Base-by-base conservation (phyloP, 768 basidiomycete species). In the Kwoniella mangroviensis region DNA sequence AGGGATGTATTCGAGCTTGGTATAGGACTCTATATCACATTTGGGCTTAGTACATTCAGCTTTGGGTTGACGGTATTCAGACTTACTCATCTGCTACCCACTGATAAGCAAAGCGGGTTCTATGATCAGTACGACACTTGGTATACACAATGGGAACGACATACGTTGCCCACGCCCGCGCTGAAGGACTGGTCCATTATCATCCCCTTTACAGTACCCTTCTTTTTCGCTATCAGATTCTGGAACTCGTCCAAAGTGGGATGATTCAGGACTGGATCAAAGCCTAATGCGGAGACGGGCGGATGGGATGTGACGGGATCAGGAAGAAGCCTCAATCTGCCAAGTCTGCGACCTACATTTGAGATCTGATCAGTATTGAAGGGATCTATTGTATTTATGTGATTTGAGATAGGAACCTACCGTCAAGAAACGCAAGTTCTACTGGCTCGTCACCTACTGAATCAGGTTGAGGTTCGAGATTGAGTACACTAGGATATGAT, bases 171-270 rank as follows among this genome's bases (percentile, higher is more conserved):
- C 11, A 93, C 87, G 1, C 92, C 92, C 12, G 91, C 91, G 71
- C 88, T 90, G 84, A 92, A 92, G 0, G 89, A 88, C 79, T 92
- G 91, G 80, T 92, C 89, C 52, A 92, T 85, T 15, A 92, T 85
- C n/a, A 93, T 85, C 1, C 89, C 88, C 76, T 92, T 92, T 66
- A 91, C 86, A 3, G 91, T 88, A 66, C 89, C 89, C 4, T 86
- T 83, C 64, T 90, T 86, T 73, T 87, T 90, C 24, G 80, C 79
- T 34, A 91, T 84, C 19, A 84, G 71, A 0, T 77, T 64, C 56
- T 83, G 80, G 79, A 91, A 91, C 42, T 87, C 85, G 7, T 84
- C 84, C 1, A 90, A 73, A 34, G 85, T 68, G 7, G 89, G 90
- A 88, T 91, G 90, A 45, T 85, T 87, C 53, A 91, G 83, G 54